A percentile compares a stretch with the other conserved stretches of the same genome.
phyloP scores from a whole-genome alignment of 2,329 filamentous ascomycete genomes.

The Colletotrichum theobromicola region DNA sequence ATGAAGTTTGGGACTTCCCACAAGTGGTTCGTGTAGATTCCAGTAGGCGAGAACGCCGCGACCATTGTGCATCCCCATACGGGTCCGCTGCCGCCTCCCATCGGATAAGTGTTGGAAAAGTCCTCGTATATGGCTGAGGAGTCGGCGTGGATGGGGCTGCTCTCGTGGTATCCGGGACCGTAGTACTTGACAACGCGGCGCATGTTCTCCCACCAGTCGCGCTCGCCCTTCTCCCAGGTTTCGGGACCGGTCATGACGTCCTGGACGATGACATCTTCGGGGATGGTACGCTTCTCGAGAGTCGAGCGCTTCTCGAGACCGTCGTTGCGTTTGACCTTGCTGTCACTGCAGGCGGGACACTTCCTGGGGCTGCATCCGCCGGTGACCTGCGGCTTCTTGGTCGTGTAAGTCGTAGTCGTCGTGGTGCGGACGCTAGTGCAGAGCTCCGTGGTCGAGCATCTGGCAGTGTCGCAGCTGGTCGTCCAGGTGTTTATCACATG shows the following conservation, averaged over 20 bases:
- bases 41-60: slow-evolving; percentile 3
- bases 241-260: background rate
- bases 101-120: background rate
- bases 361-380: background rate
- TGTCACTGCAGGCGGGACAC: background rate
- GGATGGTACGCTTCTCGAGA: background rate
- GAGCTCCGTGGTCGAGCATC: slow-evolving; percentile 10
- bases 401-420: slow-evolving; percentile 4
- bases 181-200: slow-evolving; percentile 11
- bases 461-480: slow-evolving; percentile 14
- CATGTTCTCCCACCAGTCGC: slow-evolving; percentile 21
- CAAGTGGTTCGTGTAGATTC: slow-evolving; percentile 20
- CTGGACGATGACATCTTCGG: slow-evolving; percentile 11
- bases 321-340: background rate
- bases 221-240: slow-evolving; percentile 3
- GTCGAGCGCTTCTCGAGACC: background rate
- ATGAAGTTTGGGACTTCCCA: slow-evolving; percentile 22
- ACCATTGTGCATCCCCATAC: slow-evolving; percentile 23
- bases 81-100: slow-evolving; percentile 15
- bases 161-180: background rate
- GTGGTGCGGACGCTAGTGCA: slow-evolving; percentile 13
- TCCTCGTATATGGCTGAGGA: background rate
- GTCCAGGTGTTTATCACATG: background rate
- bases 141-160: background rate
- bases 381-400: background rate